These are phyloP conservation scores for Yarrowia sp. DNA, from an alignment of 805 yeast species.

Conservation along the genomic window DNA sequence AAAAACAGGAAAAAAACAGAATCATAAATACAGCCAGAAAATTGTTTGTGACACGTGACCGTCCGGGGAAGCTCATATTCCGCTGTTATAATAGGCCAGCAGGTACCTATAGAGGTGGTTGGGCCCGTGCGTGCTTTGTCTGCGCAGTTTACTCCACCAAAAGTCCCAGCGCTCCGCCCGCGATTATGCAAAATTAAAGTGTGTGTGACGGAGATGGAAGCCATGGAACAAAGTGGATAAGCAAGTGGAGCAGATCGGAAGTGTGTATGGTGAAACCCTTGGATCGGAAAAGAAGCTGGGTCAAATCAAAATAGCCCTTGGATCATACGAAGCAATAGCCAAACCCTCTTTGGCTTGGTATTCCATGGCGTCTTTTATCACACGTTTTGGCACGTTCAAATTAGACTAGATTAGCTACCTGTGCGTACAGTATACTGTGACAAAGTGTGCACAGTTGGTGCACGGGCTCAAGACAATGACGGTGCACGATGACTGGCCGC, in stretches of 20 bases:
- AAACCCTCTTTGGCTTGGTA: not conserved
- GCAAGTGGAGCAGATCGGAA: not conserved
- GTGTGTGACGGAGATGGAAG: slow-evolving; percentile 6
- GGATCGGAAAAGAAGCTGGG: no score
- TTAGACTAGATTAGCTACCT: slow-evolving; percentile 2
- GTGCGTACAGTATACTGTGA: not conserved
- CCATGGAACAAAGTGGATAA: slow-evolving; percentile 2
- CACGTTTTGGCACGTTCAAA: not conserved
- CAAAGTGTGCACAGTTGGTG: slow-evolving; percentile 8
- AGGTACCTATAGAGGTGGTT: no score
- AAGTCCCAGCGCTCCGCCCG: slow-evolving; percentile 12
- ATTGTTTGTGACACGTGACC: not conserved
- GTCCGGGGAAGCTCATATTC: no score
- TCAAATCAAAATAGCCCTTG: no score
- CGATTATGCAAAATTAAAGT: slow-evolving; percentile 23
- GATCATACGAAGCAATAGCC: no score
- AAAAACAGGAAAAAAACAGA: not conserved
- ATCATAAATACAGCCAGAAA: not conserved
- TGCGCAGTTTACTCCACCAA: slow-evolving; percentile 1
- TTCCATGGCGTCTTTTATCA: not conserved
- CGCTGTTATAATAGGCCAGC: not conserved
- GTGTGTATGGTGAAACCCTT: not conserved
- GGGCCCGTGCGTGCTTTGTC: no score
- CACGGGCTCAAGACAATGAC: slow-evolving; percentile 4
- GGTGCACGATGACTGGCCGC: not conserved